Evolutionary conservation across 1,139 yeast genomes (phyloP), one percentile per base, ranked within the genome.

Genomic region (Nakaseomyces kungkrabaensis): DNA sequence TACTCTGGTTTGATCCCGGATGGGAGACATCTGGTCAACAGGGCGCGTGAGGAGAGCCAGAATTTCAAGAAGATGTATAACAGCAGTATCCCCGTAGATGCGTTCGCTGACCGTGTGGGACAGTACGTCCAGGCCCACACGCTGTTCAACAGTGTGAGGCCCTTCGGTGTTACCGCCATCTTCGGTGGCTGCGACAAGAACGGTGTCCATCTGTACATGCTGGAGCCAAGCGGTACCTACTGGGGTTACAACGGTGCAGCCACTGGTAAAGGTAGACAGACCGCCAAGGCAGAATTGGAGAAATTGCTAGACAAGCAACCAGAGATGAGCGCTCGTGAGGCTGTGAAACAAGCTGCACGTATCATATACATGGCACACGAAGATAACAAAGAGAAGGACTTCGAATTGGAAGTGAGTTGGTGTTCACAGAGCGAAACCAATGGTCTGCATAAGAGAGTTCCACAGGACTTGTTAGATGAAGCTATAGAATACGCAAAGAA

Each of bases 211-310:
- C 76, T 94, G 63, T 90, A 85, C 71, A 90, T 92, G 97, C 77
- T 94, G 55, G 99, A 94, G 68, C 98, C 99, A 57, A 86, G 95
- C 68, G 98, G 99, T 54, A 76, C 89, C 1, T 86, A 82, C 64
- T 92, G 98, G 97, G 99, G 99, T 45, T 94, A 92, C 70, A 77
- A 79, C 50, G 98, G 97, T 51, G 96, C 97, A 47, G 98, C 98
- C 36, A 81, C 97, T 4, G 99, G 99, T 54, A 94, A 92, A 68
- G 98, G 98, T 45, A 82, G 97, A 68, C 98, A 92, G 70, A 79
- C 88, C 27, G 98, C 98, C 52, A 90, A 89, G 70, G 85, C 92
- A 24, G 98, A 94, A 70, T 77, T 94, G 60, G 99, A 94, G 69
- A 94, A 92, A 68, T 74, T 94, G 59, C 53, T 64, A 32, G 60